phyloP scores from a whole-genome alignment of 108 stramenopile species.

The Skeletonema tropicum region DNA sequence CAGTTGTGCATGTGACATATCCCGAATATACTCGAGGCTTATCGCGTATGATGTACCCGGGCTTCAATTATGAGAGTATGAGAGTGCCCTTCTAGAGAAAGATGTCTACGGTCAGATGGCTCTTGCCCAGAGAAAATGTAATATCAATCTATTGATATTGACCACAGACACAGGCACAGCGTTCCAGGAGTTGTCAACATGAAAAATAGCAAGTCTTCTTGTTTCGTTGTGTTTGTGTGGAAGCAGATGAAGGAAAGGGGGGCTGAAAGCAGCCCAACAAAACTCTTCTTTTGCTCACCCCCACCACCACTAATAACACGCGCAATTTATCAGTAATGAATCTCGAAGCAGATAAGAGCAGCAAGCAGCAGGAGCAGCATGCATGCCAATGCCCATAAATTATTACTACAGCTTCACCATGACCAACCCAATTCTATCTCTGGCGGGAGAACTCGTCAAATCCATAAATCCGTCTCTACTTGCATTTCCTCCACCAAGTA shows the following conservation, averaged over 20 bases:
- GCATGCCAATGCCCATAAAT: no score
- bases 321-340: no score
- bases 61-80: neutral
- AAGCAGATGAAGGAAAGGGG: no score
- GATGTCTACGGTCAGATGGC: neutral
- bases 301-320: no score
- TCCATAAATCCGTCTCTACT: slow-evolving; percentile 44
- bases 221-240: no score
- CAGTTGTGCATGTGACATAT: slow-evolving; percentile 6
- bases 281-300: no score
- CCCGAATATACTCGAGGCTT: neutral
- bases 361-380: no score
- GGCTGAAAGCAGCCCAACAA: no score
- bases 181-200: no score
- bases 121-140: neutral
- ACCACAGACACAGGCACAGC: no score
- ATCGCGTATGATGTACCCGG: neutral
- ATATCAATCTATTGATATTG: neutral
- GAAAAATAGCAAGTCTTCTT: neutral
- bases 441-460: slow-evolving; percentile 30
- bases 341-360: no score
- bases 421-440: slow-evolving; percentile 8
- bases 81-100: neutral
- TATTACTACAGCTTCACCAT: no score
- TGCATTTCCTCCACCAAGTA: slow-evolving; percentile 34